Base-by-base conservation (phyloP, 495 filamentous ascomycete species). In the Friedmanniomyces endolithicus region DNA sequence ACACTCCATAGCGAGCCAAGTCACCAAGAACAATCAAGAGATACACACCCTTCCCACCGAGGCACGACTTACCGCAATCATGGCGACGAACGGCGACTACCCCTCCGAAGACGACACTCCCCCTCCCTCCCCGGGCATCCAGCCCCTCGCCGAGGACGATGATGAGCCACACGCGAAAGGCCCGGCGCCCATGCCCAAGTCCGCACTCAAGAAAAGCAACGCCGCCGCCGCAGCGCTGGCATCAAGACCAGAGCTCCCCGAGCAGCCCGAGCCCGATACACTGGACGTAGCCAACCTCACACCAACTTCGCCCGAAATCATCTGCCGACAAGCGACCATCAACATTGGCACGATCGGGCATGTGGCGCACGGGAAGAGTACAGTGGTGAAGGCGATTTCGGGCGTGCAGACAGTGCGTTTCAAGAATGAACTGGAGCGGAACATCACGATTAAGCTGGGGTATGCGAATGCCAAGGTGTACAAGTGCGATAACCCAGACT, bases 381-480 rank as follows among this genome's bases (percentile, higher is more conserved):
- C 92, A 16, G 94, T 98, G 22, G 92, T 98, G 55, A 98, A 98
- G 78, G 92, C 92, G 53, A 96, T 98, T 60, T 96, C 92, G 0
- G 94, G 92, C 46, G 92, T 98, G 25, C 92, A 98, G 77, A 98
- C 92, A 14, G 92, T 98, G 64, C 81, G 92, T 56, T 98, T 98
- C 78, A 98, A 98, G 83, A 98, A 95, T 72, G 92, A 98, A 71
- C 74, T 96, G 71, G 92, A 97, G 74, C 78, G 92, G 61, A 98
- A 98, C 67, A 98, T 98, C 66, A 98, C 92, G 55, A 98, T 98
- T 74, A 98, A 98, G 81, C 80, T 98, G 67, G 92, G 92, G 67
- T 98, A 98, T 70, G 92, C 92, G 67, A 98, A 98, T 70, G 92
- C 92, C 58, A 98, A 98, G 73, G 87, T 98, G 72, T 98, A 98